These are phyloP conservation scores for Talaromyces marneffei DNA, from an alignment of 2,329 filamentous ascomycete genomes.

Conservation along the genomic window DNA sequence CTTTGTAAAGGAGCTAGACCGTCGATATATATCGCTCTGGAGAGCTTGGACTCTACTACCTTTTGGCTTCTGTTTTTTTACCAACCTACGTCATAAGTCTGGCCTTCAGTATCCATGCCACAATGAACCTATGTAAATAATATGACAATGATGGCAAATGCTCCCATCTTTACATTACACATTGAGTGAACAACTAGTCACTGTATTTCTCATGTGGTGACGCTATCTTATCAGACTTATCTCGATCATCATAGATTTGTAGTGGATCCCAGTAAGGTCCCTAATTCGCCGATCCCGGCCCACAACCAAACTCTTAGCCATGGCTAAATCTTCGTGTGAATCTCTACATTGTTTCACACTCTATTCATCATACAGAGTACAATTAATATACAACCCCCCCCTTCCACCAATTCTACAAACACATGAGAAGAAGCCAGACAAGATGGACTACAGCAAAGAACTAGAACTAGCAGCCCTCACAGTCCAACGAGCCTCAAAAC, in stretches of 20 bases:
- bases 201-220: neutral
- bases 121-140: neutral
- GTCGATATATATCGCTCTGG: conserved; percentile 18
- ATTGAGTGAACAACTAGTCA: neutral
- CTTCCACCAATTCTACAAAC: neutral
- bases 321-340: neutral
- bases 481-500: conserved; percentile 51
- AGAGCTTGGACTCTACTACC: neutral
- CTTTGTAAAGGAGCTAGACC: conserved; percentile 52
- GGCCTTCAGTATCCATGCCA: neutral
- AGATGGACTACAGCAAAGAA: conserved; percentile 29
- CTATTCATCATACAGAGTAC: neutral
- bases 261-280: neutral
- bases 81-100: neutral
- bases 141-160: neutral
- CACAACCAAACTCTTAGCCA: neutral
- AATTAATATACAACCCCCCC: neutral
- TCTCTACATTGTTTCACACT: neutral
- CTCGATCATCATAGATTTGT: neutral
- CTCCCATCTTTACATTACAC: neutral
- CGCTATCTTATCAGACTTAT: too few species aligned
- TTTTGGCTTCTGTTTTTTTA: neutral
- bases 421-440: neutral
- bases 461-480: conserved; percentile 37
- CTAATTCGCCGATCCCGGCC: conserved; percentile 2